A percentile compares a stretch with the other conserved stretches of the same genome.
Evolutionary conservation across 1,284 basidiomycete species (phyloP).

Genomic region (Veloporphyrellus conicus): DNA sequence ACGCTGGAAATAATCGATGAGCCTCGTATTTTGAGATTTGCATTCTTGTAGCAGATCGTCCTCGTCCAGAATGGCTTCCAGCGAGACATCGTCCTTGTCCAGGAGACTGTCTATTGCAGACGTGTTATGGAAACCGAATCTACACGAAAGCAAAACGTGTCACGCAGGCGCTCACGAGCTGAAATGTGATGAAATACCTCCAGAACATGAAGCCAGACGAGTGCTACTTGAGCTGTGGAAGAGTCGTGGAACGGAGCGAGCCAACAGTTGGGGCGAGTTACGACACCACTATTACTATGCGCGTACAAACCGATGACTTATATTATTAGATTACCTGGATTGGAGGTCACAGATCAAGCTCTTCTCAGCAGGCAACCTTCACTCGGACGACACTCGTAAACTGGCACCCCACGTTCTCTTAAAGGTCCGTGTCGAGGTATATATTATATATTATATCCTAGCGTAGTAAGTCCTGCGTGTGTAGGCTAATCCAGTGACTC

Average conservation of each 20-base stretch:
- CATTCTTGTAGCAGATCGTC: conserved; percentile 93
- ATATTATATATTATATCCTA: conserved; percentile 29
- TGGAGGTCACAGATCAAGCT: conserved; percentile 18
- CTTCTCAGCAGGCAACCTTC: not conserved
- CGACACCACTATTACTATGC: conserved; percentile 11
- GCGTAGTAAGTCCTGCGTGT: conserved; percentile 23
- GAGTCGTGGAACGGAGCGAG: conserved; percentile 9
- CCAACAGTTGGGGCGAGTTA: conserved; percentile 19
- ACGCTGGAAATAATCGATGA: conserved; percentile 81
- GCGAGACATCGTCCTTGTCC: conserved; percentile 77
- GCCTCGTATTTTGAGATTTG: conserved; percentile 88
- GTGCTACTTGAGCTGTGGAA: conserved; percentile 13
- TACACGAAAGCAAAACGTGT: conserved; percentile 29
- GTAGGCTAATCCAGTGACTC: conserved; percentile 15
- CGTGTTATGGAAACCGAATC: conserved; percentile 83
- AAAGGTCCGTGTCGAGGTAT: conserved; percentile 19
- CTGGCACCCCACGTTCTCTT: conserved; percentile 6
- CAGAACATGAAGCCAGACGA: conserved; percentile 38
- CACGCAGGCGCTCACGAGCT: not conserved
- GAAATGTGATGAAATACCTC: conserved; percentile 32
- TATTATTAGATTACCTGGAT: conserved; percentile 23
- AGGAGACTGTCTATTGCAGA: conserved; percentile 78
- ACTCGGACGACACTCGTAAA: not conserved
- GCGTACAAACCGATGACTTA: conserved; percentile 1
- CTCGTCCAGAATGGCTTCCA: conserved; percentile 92